Percentiles rank a stretch among this genome's conserved stretches.
phyloP scores from a whole-genome alignment of 495 filamentous ascomycete species.

The Penicillium crystallinum region DNA sequence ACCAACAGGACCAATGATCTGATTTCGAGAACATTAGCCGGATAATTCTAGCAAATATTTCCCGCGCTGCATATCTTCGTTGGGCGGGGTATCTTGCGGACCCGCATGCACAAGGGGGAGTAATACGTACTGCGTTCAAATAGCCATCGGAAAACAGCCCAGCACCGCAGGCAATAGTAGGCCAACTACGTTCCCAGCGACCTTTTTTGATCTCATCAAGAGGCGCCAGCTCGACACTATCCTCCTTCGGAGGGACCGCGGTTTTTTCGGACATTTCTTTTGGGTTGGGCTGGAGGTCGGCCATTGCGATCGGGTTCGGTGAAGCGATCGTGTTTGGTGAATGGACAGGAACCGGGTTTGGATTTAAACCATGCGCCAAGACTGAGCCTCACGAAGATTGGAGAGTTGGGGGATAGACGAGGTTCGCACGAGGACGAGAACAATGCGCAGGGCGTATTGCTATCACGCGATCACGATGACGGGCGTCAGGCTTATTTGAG shows the following conservation, averaged over 20 bases:
- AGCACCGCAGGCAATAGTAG: conserved; percentile 76
- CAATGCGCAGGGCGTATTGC: not conserved
- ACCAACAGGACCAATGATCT: conserved; percentile 80
- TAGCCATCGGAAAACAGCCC: conserved; percentile 91
- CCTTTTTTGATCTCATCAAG: conserved; percentile 40
- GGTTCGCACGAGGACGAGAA: not conserved
- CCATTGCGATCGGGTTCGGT: conserved; percentile 6
- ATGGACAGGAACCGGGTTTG: not conserved
- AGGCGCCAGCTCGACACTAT: conserved; percentile 21
- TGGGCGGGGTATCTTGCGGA: not conserved
- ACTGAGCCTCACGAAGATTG: not conserved
- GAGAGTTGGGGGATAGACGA: not conserved
- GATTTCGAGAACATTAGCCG: conserved; percentile 6
- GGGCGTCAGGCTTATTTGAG: not conserved
- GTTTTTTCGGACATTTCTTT: conserved; percentile 18
- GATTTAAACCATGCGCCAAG: not conserved
- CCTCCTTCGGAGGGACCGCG: conserved; percentile 4
- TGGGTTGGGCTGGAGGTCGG: not conserved
- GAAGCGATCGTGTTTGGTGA: conserved; percentile 3
- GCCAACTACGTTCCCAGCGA: conserved; percentile 59
- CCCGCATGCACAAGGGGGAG: not conserved
- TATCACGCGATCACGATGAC: conserved; percentile 5
- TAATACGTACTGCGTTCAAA: conserved; percentile 62
- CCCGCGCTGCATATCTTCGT: not conserved
- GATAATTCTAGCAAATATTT: not conserved